These are phyloP conservation scores for Coemansia brasiliensis DNA, from an alignment of 192 early-diverging fungal genomes.

Conservation along the genomic window DNA sequence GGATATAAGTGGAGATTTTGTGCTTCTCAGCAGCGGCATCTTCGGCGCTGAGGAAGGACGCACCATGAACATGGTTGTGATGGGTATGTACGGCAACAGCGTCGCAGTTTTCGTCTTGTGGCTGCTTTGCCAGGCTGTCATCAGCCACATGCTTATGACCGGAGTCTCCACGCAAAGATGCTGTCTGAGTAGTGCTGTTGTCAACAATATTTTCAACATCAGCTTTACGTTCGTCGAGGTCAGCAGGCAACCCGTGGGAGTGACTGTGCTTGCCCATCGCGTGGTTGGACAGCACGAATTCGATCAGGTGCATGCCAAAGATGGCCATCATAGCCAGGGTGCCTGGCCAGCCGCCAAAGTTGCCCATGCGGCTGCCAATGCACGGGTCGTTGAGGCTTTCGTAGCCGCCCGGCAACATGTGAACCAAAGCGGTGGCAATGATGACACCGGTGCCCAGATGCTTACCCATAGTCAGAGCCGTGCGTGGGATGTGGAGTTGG, in stretches of 20 bases:
- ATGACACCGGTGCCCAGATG: slow-evolving; percentile 74
- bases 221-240: slow-evolving; percentile 3
- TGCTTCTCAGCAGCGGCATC: slow-evolving; percentile 6
- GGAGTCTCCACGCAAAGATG: neutral
- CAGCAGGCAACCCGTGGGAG: slow-evolving; percentile 20
- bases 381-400: slow-evolving; percentile 59
- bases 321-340: slow-evolving; percentile 65
- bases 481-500: slow-evolving; percentile 33
- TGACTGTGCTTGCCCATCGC: slow-evolving; percentile 41
- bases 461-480: slow-evolving; percentile 54
- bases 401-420: slow-evolving; percentile 67
- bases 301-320: slow-evolving; percentile 65
- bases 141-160: neutral
- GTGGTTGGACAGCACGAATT: slow-evolving; percentile 56
- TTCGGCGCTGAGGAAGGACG: slow-evolving; percentile 21
- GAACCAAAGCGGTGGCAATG: slow-evolving; percentile 74
- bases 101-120: slow-evolving; percentile 24
- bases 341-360: slow-evolving; percentile 57
- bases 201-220: neutral
- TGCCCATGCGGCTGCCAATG: slow-evolving; percentile 53
- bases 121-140: neutral
- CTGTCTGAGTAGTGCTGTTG: slow-evolving; percentile 11
- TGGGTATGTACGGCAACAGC: slow-evolving; percentile 50
- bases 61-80: slow-evolving; percentile 53
- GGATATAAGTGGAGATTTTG: slow-evolving; percentile 63